Evolutionary conservation across 371 early-diverging fungal genomes (phyloP).

Genomic region (Rhizopus delemar): DNA sequence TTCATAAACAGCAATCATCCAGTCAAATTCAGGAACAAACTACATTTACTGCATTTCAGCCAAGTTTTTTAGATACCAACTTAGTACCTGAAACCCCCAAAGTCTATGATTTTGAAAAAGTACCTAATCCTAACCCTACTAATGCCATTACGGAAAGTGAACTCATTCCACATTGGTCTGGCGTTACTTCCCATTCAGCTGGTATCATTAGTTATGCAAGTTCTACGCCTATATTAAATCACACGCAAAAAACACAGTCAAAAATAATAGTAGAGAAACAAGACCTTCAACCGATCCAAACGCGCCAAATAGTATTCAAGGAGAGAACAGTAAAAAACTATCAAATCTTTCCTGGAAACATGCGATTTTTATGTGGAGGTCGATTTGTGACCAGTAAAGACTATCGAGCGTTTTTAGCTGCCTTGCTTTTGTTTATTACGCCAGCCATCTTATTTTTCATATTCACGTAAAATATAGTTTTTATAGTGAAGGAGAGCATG

Average conservation of each 20-base stretch:
- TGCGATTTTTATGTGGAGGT: conserved; percentile 62
- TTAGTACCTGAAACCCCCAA: conserved; percentile 29
- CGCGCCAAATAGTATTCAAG: neutral
- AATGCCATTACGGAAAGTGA: too few species aligned
- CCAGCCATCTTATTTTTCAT: conserved; percentile 67
- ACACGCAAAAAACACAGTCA: too few species aligned
- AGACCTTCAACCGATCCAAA: neutral
- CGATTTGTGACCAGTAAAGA: conserved; percentile 69
- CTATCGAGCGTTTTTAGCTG: conserved; percentile 63
- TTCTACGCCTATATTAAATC: conserved; percentile 18
- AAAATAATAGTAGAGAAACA: too few species aligned
- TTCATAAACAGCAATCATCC: conserved; percentile 15
- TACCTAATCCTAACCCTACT: conserved; percentile 3
- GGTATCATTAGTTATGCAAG: conserved; percentile 20
- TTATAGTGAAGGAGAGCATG: too few species aligned
- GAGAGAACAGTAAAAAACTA: conserved; percentile 26
- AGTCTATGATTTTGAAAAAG: conserved; percentile 28
- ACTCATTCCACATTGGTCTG: conserved; percentile 17
- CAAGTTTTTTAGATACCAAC: conserved; percentile 18
- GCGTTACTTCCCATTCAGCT: conserved; percentile 12
- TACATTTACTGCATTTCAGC: conserved; percentile 21
- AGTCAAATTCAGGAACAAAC: conserved; percentile 7
- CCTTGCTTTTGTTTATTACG: conserved; percentile 60
- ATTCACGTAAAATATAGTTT: conserved; percentile 53
- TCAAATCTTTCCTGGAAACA: conserved; percentile 45